Percentiles rank a stretch among this genome's conserved stretches.
Evolutionary conservation across 106 monocot genomes (phyloP).

Genomic region (Allium fistulosum): DNA sequence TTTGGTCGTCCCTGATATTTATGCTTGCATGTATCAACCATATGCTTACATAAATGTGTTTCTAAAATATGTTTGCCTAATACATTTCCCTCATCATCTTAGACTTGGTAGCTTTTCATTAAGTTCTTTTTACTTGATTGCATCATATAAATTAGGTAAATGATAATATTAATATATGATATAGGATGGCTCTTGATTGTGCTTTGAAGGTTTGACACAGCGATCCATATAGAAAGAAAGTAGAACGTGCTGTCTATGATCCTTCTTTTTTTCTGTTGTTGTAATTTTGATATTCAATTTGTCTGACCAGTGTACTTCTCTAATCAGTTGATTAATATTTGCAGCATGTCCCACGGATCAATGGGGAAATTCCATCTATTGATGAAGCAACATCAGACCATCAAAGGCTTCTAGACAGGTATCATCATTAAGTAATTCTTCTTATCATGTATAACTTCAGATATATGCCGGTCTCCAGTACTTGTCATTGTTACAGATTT

Average conservation of each 20-base stretch:
- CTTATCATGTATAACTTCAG: too few relatives aligned
- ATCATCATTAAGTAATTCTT: not conserved
- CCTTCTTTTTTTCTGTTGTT: not conserved
- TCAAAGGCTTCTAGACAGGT: slow-evolving; percentile 74
- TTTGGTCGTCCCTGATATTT: too few relatives aligned
- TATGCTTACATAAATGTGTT: not conserved
- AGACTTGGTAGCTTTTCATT: too few relatives aligned
- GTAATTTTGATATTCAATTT: not conserved
- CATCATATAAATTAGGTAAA: too few relatives aligned
- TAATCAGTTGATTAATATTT: slow-evolving; percentile 5
- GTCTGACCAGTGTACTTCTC: not conserved
- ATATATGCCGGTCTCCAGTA: too few relatives aligned
- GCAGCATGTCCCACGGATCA: slow-evolving; percentile 64
- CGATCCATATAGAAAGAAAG: not conserved
- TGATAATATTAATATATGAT: too few relatives aligned
- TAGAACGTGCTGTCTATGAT: not conserved
- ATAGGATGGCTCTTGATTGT: too few relatives aligned
- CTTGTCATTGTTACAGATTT: too few relatives aligned
- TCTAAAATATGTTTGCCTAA: not conserved
- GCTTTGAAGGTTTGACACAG: too few relatives aligned
- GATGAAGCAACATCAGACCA: slow-evolving; percentile 79
- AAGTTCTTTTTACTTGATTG: too few relatives aligned
- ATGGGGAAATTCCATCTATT: slow-evolving; percentile 63
- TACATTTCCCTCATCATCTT: not conserved
- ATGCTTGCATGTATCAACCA: not conserved